phyloP scores from a whole-genome alignment of 352 stramenopile genomes.

The Elongisporangium prolatum region DNA sequence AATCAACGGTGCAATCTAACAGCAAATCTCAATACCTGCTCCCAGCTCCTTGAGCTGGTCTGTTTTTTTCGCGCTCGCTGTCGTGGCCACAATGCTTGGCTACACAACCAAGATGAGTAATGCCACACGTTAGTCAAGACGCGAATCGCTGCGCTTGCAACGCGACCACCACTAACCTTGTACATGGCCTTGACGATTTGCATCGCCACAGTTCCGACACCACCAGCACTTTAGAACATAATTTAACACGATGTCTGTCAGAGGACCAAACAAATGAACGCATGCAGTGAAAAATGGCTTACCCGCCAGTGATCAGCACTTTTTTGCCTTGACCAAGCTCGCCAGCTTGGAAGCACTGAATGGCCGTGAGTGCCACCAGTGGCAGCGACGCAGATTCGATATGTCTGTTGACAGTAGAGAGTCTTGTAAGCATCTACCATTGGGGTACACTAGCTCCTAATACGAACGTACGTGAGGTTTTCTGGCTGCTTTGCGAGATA shows the following conservation, averaged over 20 bases:
- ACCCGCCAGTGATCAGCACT: slow-evolving; percentile 46
- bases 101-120: not conserved
- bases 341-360: slow-evolving; percentile 24
- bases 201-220: slow-evolving; percentile 36
- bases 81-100: slow-evolving; percentile 34
- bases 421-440: too few species aligned
- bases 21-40: slow-evolving; percentile 9
- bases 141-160: not conserved
- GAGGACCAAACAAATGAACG: too few species aligned
- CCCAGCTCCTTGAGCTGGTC: slow-evolving; percentile 32
- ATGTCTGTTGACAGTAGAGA: slow-evolving; percentile 8
- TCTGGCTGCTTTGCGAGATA: slow-evolving; percentile 38
- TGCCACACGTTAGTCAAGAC: not conserved
- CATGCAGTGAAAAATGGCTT: not conserved
- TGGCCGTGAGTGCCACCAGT: slow-evolving; percentile 27
- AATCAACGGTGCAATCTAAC: not conserved
- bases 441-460: not conserved
- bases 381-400: slow-evolving; percentile 33
- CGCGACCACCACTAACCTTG: slow-evolving; percentile 18
- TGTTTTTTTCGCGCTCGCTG: slow-evolving; percentile 30
- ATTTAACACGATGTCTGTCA: too few species aligned
- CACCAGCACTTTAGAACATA: slow-evolving; percentile 37
- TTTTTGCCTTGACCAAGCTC: slow-evolving; percentile 30
- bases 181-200: slow-evolving; percentile 45
- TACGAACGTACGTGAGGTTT: slow-evolving; percentile 22